Conservation (phyloP, 768 basidiomycete genomes). For the Boletus rubropictus region DNA sequence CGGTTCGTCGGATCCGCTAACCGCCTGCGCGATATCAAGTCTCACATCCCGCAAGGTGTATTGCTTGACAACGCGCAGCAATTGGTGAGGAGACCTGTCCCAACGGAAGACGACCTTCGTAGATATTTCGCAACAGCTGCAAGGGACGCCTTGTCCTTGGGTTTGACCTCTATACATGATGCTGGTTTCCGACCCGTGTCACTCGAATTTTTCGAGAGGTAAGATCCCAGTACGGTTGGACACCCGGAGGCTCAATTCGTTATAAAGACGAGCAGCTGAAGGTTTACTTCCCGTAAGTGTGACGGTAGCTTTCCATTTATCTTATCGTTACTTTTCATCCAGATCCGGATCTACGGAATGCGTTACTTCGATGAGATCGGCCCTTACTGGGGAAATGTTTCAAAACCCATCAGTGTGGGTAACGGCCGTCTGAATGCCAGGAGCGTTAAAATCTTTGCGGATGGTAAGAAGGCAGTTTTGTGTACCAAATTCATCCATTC, state of each 20-base stretch:
- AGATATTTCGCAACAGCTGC: conserved; percentile 58
- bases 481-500: not conserved
- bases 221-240: not conserved
- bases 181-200: conserved; percentile 67
- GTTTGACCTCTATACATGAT: conserved; percentile 83
- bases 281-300: conserved; percentile 54
- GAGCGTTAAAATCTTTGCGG: conserved; percentile 76
- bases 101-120: conserved; percentile 58
- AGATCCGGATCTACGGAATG: conserved; percentile 80
- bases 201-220: conserved; percentile 73
- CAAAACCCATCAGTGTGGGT: conserved; percentile 47
- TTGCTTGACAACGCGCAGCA: conserved; percentile 86
- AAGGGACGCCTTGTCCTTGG: conserved; percentile 60
- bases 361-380: conserved; percentile 60
- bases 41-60: conserved; percentile 42
- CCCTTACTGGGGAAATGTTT: conserved; percentile 69
- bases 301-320: conserved; percentile 3
- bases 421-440: conserved; percentile 64
- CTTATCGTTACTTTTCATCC: conserved; percentile 3
- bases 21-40: conserved; percentile 1
- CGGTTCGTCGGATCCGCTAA: conserved; percentile 38
- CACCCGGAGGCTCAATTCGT: not conserved
- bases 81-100: conserved; percentile 55
- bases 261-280: conserved; percentile 51
- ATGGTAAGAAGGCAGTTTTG: conserved; percentile 27